A percentile compares a stretch with the other conserved stretches of the same genome.
Evolutionary conservation across 108 stramenopile genomes (phyloP).

Genomic region (Cylindrotheca fusiformis): DNA sequence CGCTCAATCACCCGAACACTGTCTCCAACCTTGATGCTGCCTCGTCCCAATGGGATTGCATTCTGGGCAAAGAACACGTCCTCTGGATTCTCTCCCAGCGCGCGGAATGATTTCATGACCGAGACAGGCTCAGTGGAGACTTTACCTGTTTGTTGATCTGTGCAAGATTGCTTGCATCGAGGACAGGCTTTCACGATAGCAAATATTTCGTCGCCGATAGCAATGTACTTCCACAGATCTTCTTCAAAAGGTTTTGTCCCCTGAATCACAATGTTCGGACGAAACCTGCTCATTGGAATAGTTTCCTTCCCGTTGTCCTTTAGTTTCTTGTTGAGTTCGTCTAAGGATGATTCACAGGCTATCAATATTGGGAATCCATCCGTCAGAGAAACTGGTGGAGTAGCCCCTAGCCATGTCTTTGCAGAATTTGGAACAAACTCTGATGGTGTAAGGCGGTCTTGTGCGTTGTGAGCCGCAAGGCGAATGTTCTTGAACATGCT

Average conservation of each 20-base stretch:
- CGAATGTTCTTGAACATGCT: slow-evolving; percentile 42
- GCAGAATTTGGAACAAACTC: slow-evolving; percentile 53
- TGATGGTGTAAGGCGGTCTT: slow-evolving; percentile 27
- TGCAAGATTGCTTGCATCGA: slow-evolving; percentile 85
- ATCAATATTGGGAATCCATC: slow-evolving; percentile 87
- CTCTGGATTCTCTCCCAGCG: slow-evolving; percentile 29
- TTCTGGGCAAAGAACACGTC: slow-evolving; percentile 88
- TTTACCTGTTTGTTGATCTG: slow-evolving; percentile 73
- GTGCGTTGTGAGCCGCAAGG: slow-evolving; percentile 35
- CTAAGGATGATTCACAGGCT: slow-evolving; percentile 66
- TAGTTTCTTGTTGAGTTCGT: slow-evolving; percentile 63
- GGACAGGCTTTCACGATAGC: slow-evolving; percentile 84
- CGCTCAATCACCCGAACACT: slow-evolving; percentile 64
- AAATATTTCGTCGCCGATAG: slow-evolving; percentile 62
- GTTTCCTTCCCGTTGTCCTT: slow-evolving; percentile 41
- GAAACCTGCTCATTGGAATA: slow-evolving; percentile 77
- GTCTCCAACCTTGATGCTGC: slow-evolving; percentile 54
- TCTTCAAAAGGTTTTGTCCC: slow-evolving; percentile 65
- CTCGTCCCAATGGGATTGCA: slow-evolving; percentile 42
- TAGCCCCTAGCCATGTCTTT: slow-evolving; percentile 27
- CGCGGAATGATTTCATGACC: slow-evolving; percentile 68
- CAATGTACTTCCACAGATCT: slow-evolving; percentile 83
- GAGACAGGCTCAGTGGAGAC: slow-evolving; percentile 63
- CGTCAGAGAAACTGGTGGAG: slow-evolving; percentile 46
- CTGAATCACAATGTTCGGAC: slow-evolving; percentile 77